phyloP scores from a whole-genome alignment of 495 filamentous ascomycete species.

The Penicillium ochrochloron region DNA sequence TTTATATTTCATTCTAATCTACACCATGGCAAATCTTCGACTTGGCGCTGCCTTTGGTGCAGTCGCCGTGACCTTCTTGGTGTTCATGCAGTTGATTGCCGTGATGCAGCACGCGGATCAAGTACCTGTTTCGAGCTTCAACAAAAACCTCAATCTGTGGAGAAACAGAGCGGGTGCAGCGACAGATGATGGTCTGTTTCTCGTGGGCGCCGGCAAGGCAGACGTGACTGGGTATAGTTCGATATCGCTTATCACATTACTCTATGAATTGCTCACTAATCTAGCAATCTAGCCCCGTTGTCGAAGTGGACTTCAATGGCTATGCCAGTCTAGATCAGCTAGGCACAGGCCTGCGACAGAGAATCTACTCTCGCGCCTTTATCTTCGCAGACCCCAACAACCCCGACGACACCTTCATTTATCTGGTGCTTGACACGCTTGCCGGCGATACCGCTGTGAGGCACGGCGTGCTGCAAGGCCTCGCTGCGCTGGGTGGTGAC shows the following conservation, averaged over 20 bases:
- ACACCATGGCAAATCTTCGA: slow-evolving; percentile 40
- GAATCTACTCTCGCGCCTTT: slow-evolving; percentile 89
- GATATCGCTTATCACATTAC: background rate
- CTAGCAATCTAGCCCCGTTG: slow-evolving; percentile 63
- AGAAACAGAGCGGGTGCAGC: slow-evolving; percentile 28
- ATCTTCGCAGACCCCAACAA: slow-evolving; percentile 74
- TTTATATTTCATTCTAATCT: background rate
- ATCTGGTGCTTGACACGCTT: slow-evolving; percentile 85
- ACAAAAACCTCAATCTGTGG: slow-evolving; percentile 30
- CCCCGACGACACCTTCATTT: slow-evolving; percentile 77
- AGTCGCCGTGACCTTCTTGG: slow-evolving; percentile 31
- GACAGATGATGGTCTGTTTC: slow-evolving; percentile 58
- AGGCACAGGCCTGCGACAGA: slow-evolving; percentile 85
- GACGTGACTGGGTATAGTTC: slow-evolving; percentile 83
- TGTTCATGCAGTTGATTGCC: slow-evolving; percentile 39
- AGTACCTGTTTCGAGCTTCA: slow-evolving; percentile 21
- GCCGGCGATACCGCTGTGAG: slow-evolving; percentile 90
- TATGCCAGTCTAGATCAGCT: slow-evolving; percentile 89
- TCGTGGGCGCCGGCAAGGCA: slow-evolving; percentile 90
- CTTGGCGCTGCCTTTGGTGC: slow-evolving; percentile 31
- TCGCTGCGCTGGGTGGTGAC: slow-evolving; percentile 66
- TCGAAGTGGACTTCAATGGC: slow-evolving; percentile 89
- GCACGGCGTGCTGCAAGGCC: slow-evolving; percentile 78
- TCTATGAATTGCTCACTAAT: slow-evolving; percentile 2
- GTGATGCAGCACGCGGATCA: slow-evolving; percentile 25